Base-by-base conservation (phyloP, 139 green algal species). In the Chlamydomonas schloesseri region DNA sequence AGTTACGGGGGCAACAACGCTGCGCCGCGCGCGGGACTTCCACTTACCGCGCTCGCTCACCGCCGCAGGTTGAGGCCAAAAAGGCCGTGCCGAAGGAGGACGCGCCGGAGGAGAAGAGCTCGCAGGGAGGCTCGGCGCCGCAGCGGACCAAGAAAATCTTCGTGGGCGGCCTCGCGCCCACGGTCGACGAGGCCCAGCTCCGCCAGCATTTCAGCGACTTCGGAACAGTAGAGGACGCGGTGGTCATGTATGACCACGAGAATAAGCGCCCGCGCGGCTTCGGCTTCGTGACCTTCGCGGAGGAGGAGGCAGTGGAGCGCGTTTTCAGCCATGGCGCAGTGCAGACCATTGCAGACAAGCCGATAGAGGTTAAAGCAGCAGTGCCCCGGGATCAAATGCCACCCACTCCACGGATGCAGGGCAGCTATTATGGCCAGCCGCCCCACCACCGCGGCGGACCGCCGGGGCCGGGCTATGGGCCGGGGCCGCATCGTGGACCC, bases 211-310 rank as follows among this genome's bases (percentile, higher is more conserved):
- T 91, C 37, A 93, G 95, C 73, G 88, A 94, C 53, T 99, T 97
- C 86, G 97, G 96, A 2, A 87, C 87, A 33, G 94, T 99, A 36
- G 92, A 96, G 42, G 96, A 98, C 64, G 94, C 95, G 15, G 96
- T 99, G 73, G 96, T 99, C 55, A 98, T 99, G 97, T 98, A 98
- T 86, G 97, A 99, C 90, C 96, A 98, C 74, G 95, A 97, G 46
- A 99, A 97, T 88, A 95, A 96, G 81, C 91, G 97, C 29, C 96
- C 97, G 0, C 92, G 97, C 24, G 97, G 97, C 26, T 99, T 99
- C 90, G 97, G 97, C 26, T 99, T 99, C 81, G 94, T 99, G 34
- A 99, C 96, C 15, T 99, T 98, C 72, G 90, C 90, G 33, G 87
- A 92, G n/a, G 97, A 99, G 85, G 94, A 97, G 28, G 85, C 94